These are phyloP conservation scores for Hydnum rufescens DNA, from an alignment of 768 basidiomycete genomes.

Conservation along the genomic window DNA sequence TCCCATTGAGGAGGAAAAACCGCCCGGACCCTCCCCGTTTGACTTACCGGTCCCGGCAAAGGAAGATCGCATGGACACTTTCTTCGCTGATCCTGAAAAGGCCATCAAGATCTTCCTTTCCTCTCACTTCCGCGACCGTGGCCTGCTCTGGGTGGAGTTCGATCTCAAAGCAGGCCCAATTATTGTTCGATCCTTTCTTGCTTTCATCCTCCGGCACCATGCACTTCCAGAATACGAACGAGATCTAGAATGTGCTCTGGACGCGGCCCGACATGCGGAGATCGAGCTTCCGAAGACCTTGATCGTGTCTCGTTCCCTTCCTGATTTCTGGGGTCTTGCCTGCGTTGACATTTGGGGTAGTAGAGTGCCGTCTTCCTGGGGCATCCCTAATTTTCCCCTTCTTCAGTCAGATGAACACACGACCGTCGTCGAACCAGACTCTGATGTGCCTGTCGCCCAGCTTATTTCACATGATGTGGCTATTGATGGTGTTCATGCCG, in stretches of 20 bases:
- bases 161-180: constrained; percentile 33
- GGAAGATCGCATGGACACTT: constrained; percentile 22
- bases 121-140: constrained; percentile 44
- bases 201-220: constrained; percentile 36
- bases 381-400: neutral
- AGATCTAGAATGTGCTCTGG: constrained; percentile 28
- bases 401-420: constrained; percentile 22
- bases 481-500: too few species aligned
- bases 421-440: neutral
- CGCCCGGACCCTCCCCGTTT: neutral
- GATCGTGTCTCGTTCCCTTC: constrained; percentile 5
- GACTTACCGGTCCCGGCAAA: neutral
- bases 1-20: constrained; percentile 5
- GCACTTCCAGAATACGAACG: constrained; percentile 35
- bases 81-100: constrained; percentile 42
- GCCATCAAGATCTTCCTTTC: constrained; percentile 47
- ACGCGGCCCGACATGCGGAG: constrained; percentile 24
- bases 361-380: neutral
- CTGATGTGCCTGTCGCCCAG: neutral
- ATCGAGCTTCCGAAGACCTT: constrained; percentile 32
- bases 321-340: neutral
- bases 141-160: constrained; percentile 45
- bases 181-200: constrained; percentile 38
- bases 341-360: neutral
- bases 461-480: too few species aligned